Conservation (phyloP, 2,329 filamentous ascomycete species). For the Calonectria leucothoes region DNA sequence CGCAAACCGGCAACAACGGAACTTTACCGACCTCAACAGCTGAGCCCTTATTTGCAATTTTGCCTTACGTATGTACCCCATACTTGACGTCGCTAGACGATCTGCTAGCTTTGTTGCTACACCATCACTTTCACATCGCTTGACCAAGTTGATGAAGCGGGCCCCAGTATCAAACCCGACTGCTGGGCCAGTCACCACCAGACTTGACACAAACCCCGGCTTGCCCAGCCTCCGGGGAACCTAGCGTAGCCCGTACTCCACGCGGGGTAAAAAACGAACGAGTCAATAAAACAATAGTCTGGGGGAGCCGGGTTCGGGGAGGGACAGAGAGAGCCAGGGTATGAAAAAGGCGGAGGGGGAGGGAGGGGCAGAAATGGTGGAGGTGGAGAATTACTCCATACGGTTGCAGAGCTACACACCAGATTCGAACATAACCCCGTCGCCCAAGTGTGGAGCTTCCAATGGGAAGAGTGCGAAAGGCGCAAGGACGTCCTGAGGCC, state of each 20-base stretch:
- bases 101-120: neutral
- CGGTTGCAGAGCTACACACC: neutral
- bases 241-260: constrained; percentile 2
- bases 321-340: neutral
- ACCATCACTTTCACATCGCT: neutral
- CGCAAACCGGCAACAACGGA: neutral
- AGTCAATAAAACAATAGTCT: constrained; percentile 9
- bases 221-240: constrained; percentile 3
- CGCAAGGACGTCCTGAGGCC: neutral
- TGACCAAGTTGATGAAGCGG: neutral
- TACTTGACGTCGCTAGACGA: neutral
- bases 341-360: neutral
- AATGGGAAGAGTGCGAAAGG: neutral
- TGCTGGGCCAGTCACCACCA: neutral
- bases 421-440: constrained; percentile 4
- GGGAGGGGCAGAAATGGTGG: neutral
- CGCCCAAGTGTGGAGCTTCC: constrained; percentile 2
- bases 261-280: constrained; percentile 18
- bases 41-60: neutral
- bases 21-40: constrained; percentile 5
- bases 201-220: neutral
- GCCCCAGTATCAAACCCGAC: neutral
- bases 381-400: constrained; percentile 16
- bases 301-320: constrained; percentile 9
- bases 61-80: neutral